A percentile compares a stretch with the other conserved stretches of the same genome.
Evolutionary conservation across 768 basidiomycete species (phyloP).

Genomic region (Kwoniella dendrophila): DNA sequence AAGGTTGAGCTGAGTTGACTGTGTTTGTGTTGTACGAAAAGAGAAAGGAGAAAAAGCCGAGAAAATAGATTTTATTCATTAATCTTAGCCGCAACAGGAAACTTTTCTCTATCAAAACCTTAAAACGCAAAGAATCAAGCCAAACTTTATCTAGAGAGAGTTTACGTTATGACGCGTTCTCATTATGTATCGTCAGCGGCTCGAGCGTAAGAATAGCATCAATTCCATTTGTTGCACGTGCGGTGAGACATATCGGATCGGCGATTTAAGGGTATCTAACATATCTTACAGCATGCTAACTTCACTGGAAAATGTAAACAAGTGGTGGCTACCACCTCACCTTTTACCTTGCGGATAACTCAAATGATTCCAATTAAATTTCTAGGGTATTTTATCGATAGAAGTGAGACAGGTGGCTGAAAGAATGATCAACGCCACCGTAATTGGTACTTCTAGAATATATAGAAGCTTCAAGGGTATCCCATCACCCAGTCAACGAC

Average conservation of each 20-base stretch:
- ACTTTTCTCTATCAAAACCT: not conserved
- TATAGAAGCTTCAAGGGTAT: no score
- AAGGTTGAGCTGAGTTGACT: no score
- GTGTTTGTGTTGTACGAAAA: no score
- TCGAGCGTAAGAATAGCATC: no score
- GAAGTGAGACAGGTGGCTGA: slow-evolving; percentile 8
- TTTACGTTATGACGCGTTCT: slow-evolving; percentile 13
- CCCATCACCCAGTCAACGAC: no score
- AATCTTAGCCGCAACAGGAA: slow-evolving; percentile 6
- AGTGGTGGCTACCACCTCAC: not conserved
- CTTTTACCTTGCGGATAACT: not conserved
- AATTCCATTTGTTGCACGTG: not conserved
- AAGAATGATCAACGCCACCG: no score
- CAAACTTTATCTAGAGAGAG: not conserved
- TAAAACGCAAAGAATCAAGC: not conserved
- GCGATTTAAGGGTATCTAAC: not conserved
- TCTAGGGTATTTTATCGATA: not conserved
- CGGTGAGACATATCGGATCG: slow-evolving; percentile 1
- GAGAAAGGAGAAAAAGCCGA: not conserved
- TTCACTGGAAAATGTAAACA: not conserved
- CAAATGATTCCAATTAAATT: not conserved
- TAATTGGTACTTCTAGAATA: no score
- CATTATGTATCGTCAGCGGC: no score
- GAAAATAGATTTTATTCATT: not conserved
- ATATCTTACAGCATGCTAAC: not conserved